These are phyloP conservation scores for Teratosphaeria nubilosa DNA, from an alignment of 2,329 filamentous ascomycete genomes.

Conservation along the genomic window DNA sequence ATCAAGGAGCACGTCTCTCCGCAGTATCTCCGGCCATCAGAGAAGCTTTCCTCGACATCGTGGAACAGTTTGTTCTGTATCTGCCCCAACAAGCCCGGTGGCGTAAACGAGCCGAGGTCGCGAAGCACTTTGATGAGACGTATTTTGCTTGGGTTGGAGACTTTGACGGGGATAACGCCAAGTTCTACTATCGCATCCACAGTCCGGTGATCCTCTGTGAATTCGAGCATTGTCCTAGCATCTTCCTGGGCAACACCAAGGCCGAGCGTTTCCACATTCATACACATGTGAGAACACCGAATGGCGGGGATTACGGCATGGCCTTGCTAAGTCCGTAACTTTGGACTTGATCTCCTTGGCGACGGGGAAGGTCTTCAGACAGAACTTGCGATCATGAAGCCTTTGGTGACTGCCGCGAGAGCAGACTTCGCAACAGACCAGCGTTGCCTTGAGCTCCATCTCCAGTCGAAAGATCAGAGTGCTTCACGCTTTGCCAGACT, in stretches of 20 bases:
- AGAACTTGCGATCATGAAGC: neutral
- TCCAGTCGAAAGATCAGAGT: neutral
- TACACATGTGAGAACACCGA: constrained; percentile 61
- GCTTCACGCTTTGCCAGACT: neutral
- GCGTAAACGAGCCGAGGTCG: constrained; percentile 46
- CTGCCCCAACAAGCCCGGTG: constrained; percentile 48
- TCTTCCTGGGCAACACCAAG: constrained; percentile 63
- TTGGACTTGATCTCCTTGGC: too few relatives aligned
- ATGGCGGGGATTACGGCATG: constrained; percentile 65
- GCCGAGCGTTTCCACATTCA: constrained; percentile 74
- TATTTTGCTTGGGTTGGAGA: constrained; percentile 74
- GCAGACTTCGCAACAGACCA: neutral
- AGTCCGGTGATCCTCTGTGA: constrained; percentile 65
- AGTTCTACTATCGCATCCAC: constrained; percentile 70
- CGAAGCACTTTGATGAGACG: constrained; percentile 54
- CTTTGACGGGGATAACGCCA: constrained; percentile 51
- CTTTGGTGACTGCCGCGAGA: neutral
- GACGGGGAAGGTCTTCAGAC: too few relatives aligned
- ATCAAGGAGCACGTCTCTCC: constrained; percentile 51
- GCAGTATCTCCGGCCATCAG: constrained; percentile 42
- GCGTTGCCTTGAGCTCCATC: neutral
- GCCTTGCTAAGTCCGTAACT: constrained; percentile 19
- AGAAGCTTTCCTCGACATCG: constrained; percentile 46
- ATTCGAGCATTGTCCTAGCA: constrained; percentile 62
- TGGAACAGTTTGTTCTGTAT: constrained; percentile 58